Base-by-base conservation (phyloP, 2,329 filamentous ascomycete genomes). In the Pyrenophora seminiperda region DNA sequence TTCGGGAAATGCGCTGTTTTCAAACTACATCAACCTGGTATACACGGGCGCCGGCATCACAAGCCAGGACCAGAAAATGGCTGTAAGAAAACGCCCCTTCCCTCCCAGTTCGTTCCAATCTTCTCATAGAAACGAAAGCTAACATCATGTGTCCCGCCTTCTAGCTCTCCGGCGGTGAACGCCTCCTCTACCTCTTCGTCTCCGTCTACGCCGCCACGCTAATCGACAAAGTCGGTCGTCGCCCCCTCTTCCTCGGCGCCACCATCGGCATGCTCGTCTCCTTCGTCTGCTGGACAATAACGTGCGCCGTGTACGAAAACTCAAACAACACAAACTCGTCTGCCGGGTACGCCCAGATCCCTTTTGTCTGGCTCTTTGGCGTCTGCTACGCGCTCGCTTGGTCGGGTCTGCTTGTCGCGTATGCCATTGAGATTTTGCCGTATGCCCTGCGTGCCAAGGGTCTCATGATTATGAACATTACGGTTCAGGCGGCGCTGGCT, bases 1-100 rank as follows among this genome's bases (percentile, higher is more conserved):
- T 71, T 84, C 81, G 42, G 85, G 86, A 39, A 88, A 87, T 62
- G 84, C 82, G 13, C 72, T 88, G 2, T 83, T 88, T 67, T 83
- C 79, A 58, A 86, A 87, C 73, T 88, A 88, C 69, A 83, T 85
- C 70, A 81, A 83, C 56, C 74, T 79, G 39, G 79, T 88, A 55
- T 86, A 86, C 71, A 73, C 77, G 29, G 80, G 80, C 40, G 83
- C 83, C 29, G 85, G 85, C 41, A 86, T 88, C 63, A 80, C 60
- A 1, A 73, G 77, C 34, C 76, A 51, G 22, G 63, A 62, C 36
- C 54, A 65, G 53, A 54, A 66, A 59, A 57, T 65, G 46, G 66
- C 73, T 70, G 64, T 79, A 50, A 81, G 80, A 53, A 9, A n/a
- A n/a, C n/a, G n/a, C n/a, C n/a, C n/a, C n/a, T n/a, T n/a, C n/a